Evolutionary conservation across 768 basidiomycete species (phyloP).

Genomic region (Leccinum variicolor): DNA sequence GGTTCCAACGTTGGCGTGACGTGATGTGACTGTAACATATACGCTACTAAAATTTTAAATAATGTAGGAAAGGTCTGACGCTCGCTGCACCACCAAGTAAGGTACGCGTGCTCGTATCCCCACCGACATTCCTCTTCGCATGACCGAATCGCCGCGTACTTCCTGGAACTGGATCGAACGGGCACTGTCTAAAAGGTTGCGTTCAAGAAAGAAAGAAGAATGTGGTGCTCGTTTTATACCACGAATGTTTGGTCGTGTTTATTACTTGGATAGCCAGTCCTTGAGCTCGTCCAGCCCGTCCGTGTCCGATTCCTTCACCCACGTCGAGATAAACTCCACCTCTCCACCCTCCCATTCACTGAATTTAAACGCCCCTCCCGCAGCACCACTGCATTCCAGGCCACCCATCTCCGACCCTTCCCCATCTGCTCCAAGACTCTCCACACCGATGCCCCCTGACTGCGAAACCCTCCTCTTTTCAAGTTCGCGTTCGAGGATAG

Average conservation of each 20-base stretch:
- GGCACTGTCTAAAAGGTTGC: conserved; percentile 77
- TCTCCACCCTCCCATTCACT: conserved; percentile 84
- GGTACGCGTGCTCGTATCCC: conserved; percentile 62
- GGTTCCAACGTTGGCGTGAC: conserved; percentile 9
- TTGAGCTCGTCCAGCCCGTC: conserved; percentile 43
- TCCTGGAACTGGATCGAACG: conserved; percentile 43
- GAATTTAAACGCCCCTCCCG: conserved; percentile 63
- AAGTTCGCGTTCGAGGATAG: conserved; percentile 79
- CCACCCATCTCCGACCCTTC: conserved; percentile 67
- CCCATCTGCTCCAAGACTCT: conserved; percentile 70
- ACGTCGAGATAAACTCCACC: conserved; percentile 63
- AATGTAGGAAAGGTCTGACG: conserved; percentile 69
- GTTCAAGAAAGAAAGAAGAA: conserved; percentile 21
- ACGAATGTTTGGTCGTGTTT: conserved; percentile 31
- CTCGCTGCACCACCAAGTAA: conserved; percentile 48
- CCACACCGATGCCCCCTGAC: conserved; percentile 63
- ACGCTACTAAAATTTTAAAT: neutral
- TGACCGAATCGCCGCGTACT: conserved; percentile 64
- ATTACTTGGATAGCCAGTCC: conserved; percentile 50
- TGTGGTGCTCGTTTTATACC: conserved; percentile 10
- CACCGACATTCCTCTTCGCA: conserved; percentile 58
- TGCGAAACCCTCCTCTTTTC: conserved; percentile 71
- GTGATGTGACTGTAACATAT: conserved; percentile 20
- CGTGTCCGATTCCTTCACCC: conserved; percentile 32
- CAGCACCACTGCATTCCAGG: conserved; percentile 59